Evolutionary conservation across 257 asterid species (phyloP), one percentile per base, ranked within the genome.

Genomic region (Thymus mandschuricus): DNA sequence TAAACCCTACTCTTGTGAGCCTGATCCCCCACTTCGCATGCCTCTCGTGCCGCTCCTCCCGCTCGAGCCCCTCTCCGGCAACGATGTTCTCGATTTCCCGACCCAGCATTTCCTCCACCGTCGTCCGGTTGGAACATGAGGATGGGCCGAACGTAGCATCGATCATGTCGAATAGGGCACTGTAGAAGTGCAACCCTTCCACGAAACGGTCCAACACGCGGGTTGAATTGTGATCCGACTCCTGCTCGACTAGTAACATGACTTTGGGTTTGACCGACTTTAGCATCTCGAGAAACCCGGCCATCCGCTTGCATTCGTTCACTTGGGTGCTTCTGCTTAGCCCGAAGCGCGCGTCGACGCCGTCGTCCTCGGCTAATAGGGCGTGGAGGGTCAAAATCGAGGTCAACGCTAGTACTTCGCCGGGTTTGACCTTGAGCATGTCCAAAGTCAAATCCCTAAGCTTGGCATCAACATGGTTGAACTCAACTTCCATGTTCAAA

Each of bases 1-100:
- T 68, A 34, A 81, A 77, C 67, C 91, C 91, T 28, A 64, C 70
- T 13, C 71, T 57, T 1, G 64, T 50, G 48, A 87, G 67, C 73
- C 87, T 76, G 4, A 83, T 35, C 11, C 71, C 69, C 91, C 91
- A 87, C 51, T 60, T 78, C 2, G 12, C 81, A 75, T 31, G 78
- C n/a, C 79, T 79, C 40, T 85, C 89, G 52, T 85, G 94, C 73
- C 94, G 83, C 77, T 76, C 82, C 56, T 66, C 86, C 59, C 94
- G 83, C 73, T 84, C 86, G 56, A 81, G 0, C 43, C 91, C 89
- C 78, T 80, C 89, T 51, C 76, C 74, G 6, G 84, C 84, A 60
- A 85, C 87, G 33, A 87, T 76, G 65, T 81, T 77, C 77, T 85
- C 94, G 21, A 87, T 85, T 65, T 87, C 94, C 38, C 66, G 74